phyloP scores from a whole-genome alignment of 306 rosid species.

The Canavalia gladiata region DNA sequence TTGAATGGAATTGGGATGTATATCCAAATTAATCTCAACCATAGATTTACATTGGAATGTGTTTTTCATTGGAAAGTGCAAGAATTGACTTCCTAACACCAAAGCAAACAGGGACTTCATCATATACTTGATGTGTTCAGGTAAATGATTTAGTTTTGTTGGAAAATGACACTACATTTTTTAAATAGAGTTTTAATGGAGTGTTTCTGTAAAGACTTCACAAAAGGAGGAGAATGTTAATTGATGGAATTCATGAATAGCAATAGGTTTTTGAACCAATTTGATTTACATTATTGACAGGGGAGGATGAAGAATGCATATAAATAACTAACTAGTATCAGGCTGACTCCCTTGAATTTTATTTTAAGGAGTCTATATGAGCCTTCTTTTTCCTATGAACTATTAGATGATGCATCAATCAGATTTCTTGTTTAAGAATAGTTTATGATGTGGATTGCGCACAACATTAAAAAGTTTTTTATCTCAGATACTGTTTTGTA shows the following conservation, averaged over 20 bases:
- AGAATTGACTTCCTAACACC: no score
- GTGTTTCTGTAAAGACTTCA: not conserved
- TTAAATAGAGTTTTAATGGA: slow-evolving; percentile 20
- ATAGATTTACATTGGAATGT: no score
- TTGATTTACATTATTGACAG: slow-evolving; percentile 19
- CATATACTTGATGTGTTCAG: slow-evolving; percentile 10
- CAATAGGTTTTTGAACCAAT: not conserved
- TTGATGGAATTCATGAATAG: slow-evolving; percentile 1
- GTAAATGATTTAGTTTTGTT: slow-evolving; percentile 25
- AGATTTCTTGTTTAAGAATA: slow-evolving; percentile 33
- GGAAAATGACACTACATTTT: not conserved
- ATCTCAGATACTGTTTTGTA: slow-evolving; percentile 16
- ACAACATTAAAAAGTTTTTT: slow-evolving; percentile 14
- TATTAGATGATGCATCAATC: slow-evolving; percentile 14
- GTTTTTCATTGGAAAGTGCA: no score
- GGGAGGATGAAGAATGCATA: not conserved
- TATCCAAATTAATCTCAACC: no score
- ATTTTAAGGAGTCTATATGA: not conserved
- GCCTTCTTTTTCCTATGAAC: slow-evolving; percentile 9
- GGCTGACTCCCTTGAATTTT: not conserved
- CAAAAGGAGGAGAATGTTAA: not conserved
- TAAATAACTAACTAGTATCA: slow-evolving; percentile 12
- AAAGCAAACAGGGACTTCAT: not conserved
- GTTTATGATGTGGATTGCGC: slow-evolving; percentile 12
- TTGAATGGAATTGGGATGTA: no score